Base-by-base conservation (phyloP, 2,329 filamentous ascomycete genomes). In the Penicillium sp. region DNA sequence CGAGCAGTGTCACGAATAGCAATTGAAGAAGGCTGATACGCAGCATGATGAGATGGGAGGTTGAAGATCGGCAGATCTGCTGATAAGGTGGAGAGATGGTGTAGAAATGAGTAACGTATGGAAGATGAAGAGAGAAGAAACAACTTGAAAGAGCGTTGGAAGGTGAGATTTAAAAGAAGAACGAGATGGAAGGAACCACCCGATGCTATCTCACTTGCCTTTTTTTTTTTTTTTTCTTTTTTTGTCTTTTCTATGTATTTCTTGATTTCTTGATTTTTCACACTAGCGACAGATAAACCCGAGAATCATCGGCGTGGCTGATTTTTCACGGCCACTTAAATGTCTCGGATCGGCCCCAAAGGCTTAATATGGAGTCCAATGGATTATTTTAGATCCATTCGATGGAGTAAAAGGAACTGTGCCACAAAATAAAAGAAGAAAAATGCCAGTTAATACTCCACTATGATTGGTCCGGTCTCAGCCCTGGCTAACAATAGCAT, bases 1-100 rank as follows among this genome's bases (percentile, higher is more conserved):
- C 61, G 56, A 67, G 52, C 50, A 70, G 45, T 29, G 64, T 65
- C 38, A 70, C 39, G 26, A 68, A 56, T 16, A 70, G 59, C 10
- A 69, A 29, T 40, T 68, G 66, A 40, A 68, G 38, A 31, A 69
- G 46, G 43, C 55, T 65, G 61, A 56, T 45, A 24, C 61, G 64
- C 50, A 62, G 40, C 64, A 66, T 66, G 29, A 26, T 64, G 57
- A 29, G 37, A 44, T 64, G 57, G 34, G 37, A 44, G 39, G 37
- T 44, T 29, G 42, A 34, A 18, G 55, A 47, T 47, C 39, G 16
- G 3, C 20, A 14, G 45, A 43, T 35, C 37, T 37, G 43, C 52
- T 55, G 39, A 38, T 31, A 43, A 48, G 26, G 39, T 11, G 38
- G 26, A 46, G 42, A 37, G 22, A 11, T 13, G 43, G 37, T 26